phyloP scores from a whole-genome alignment of 2,329 filamentous ascomycete genomes.

The Pseudogymnoascus sp. region DNA sequence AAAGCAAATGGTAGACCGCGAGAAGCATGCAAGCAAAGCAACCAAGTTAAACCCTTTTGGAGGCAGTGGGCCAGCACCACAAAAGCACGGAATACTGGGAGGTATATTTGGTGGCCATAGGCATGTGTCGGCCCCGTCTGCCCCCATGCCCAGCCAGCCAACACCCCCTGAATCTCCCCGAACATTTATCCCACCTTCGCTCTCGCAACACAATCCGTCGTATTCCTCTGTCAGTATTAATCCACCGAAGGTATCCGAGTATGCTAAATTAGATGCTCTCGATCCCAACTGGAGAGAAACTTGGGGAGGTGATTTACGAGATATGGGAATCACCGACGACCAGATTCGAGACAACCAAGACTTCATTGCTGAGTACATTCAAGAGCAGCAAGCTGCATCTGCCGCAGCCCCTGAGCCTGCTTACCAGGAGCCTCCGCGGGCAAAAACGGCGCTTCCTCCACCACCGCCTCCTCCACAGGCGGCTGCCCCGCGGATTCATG shows the following conservation, averaged over 20 bases:
- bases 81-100: slow-evolving; percentile 46
- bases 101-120: slow-evolving; percentile 55
- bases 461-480: slow-evolving; percentile 51
- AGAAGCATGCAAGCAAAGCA: slow-evolving; percentile 90
- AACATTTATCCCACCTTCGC: slow-evolving; percentile 34
- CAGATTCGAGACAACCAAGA: slow-evolving; percentile 63
- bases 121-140: slow-evolving; percentile 48
- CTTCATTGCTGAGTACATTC: slow-evolving; percentile 60
- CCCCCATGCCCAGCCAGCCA: slow-evolving; percentile 18
- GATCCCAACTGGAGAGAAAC: slow-evolving; percentile 60
- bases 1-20: slow-evolving; percentile 93
- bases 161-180: slow-evolving; percentile 54
- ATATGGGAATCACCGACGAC: slow-evolving; percentile 59
- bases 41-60: slow-evolving; percentile 74
- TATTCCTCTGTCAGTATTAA: slow-evolving; percentile 38
- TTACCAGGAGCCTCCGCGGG: slow-evolving; percentile 38
- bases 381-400: slow-evolving; percentile 44
- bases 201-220: slow-evolving; percentile 33
- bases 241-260: slow-evolving; percentile 47
- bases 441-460: slow-evolving; percentile 46
- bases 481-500: slow-evolving; percentile 30
- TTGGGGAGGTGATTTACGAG: slow-evolving; percentile 57
- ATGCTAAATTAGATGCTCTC: slow-evolving; percentile 56
- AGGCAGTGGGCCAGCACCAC: slow-evolving; percentile 36
- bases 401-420: slow-evolving; percentile 33